These are phyloP conservation scores for Anisogramma anomala DNA, from an alignment of 2,329 filamentous ascomycete species.

Conservation along the genomic window DNA sequence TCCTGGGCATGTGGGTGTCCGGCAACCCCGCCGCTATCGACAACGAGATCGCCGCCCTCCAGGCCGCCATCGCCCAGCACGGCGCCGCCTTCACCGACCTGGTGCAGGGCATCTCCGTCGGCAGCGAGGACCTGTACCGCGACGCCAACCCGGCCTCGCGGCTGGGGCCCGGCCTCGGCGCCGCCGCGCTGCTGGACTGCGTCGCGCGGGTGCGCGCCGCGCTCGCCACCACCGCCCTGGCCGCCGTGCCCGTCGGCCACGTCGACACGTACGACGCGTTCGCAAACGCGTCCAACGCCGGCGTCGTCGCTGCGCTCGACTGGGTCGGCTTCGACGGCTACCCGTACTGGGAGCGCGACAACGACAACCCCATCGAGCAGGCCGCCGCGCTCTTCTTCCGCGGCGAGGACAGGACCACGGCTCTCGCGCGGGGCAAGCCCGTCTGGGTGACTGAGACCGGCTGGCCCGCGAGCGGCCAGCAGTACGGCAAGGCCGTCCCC, in stretches of 20 bases:
- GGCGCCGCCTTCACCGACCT: slow-evolving; percentile 41
- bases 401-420: slow-evolving; percentile 33
- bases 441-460: slow-evolving; percentile 15
- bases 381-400: slow-evolving; percentile 42
- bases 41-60: slow-evolving; percentile 49
- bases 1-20: slow-evolving; percentile 54
- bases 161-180: slow-evolving; percentile 49
- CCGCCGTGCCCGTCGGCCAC: slow-evolving; percentile 42
- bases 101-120: slow-evolving; percentile 53
- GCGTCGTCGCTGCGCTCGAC: slow-evolving; percentile 51
- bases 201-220: slow-evolving; percentile 38
- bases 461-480: slow-evolving; percentile 11
- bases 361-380: slow-evolving; percentile 45
- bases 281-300: slow-evolving; percentile 46
- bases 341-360: slow-evolving; percentile 51
- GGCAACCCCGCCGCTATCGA: slow-evolving; percentile 45
- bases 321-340: slow-evolving; percentile 56
- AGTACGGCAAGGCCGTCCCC: slow-evolving; percentile 9
- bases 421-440: slow-evolving; percentile 26
- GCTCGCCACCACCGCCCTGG: slow-evolving; percentile 34
- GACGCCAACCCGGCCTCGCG: slow-evolving; percentile 40
- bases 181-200: slow-evolving; percentile 48
- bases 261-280: slow-evolving; percentile 59
- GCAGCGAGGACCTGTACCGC: slow-evolving; percentile 58
- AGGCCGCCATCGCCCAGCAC: slow-evolving; percentile 41